Evolutionary conservation across 129 eudicot species (phyloP).

Genomic region (Flaveria brownii): DNA sequence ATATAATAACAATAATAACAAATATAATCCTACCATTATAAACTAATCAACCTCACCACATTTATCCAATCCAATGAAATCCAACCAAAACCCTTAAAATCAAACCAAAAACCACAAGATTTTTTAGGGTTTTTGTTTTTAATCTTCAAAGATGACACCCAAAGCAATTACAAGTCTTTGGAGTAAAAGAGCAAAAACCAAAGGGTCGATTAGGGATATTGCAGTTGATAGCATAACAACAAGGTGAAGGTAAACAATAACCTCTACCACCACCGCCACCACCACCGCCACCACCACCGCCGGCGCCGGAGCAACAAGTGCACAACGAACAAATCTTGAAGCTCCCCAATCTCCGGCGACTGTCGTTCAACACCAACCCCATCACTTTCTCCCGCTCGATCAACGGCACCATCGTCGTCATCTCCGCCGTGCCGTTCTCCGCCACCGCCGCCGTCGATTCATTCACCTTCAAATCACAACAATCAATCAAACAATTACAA

Average conservation of each 20-base stretch:
- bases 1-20: conserved; percentile 23
- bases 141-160: conserved; percentile 50
- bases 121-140: not conserved
- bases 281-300: conserved; percentile 59
- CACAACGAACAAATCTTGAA: conserved; percentile 84
- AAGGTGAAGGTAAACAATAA: conserved; percentile 81
- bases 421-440: conserved; percentile 32
- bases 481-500: not conserved
- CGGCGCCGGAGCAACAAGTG: conserved; percentile 59
- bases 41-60: conserved; percentile 42
- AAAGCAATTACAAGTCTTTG: conserved; percentile 89
- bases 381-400: conserved; percentile 48
- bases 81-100: conserved; percentile 27
- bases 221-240: conserved; percentile 92
- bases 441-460: conserved; percentile 32
- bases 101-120: conserved; percentile 11
- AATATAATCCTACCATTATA: conserved; percentile 31
- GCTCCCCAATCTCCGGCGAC: conserved; percentile 60
- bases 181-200: conserved; percentile 86
- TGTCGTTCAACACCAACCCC: conserved; percentile 63
- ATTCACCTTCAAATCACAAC: conserved; percentile 35
- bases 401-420: conserved; percentile 58
- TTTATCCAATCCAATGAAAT: conserved; percentile 3
- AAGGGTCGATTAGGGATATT: conserved; percentile 95
- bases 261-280: conserved; percentile 56